Percentiles rank a stretch among this genome's conserved stretches.
Evolutionary conservation across 768 basidiomycete species (phyloP).

Genomic region (Mrakia gelida): DNA sequence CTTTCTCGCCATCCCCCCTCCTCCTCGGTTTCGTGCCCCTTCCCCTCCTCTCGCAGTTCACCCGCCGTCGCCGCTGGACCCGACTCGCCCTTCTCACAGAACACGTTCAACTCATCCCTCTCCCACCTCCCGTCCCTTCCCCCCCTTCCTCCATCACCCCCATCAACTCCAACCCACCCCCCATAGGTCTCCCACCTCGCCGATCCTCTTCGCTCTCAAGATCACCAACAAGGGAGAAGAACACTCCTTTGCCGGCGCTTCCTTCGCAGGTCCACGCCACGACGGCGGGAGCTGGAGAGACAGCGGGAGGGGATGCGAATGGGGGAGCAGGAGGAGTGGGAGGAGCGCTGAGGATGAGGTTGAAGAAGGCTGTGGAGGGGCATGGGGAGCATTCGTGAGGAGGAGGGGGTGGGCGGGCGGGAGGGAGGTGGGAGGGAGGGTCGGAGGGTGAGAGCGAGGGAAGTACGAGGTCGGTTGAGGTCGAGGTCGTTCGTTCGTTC

Average conservation of each 20-base stretch:
- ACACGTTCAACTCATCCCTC: conserved; percentile 20
- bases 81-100: conserved; percentile 25
- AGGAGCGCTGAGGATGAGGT: conserved; percentile 13
- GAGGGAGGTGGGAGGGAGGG: no score
- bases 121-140: conserved; percentile 7
- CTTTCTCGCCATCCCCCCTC: neutral
- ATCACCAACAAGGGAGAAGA: neutral
- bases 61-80: conserved; percentile 28
- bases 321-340: neutral
- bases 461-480: no score
- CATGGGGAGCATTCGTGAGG: no score
- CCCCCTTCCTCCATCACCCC: neutral
- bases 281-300: neutral
- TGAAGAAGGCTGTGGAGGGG: conserved; percentile 29
- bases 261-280: no score
- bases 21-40: neutral
- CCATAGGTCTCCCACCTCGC: neutral
- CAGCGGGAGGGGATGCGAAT: neutral
- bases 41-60: conserved; percentile 16
- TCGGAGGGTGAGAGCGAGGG: no score
- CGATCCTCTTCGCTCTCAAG: neutral
- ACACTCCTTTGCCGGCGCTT: neutral
- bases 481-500: no score
- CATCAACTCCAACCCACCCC: neutral
- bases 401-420: no score